Evolutionary conservation across 352 stramenopile species (phyloP).

Genomic region (Elongisporangium senticosum): DNA sequence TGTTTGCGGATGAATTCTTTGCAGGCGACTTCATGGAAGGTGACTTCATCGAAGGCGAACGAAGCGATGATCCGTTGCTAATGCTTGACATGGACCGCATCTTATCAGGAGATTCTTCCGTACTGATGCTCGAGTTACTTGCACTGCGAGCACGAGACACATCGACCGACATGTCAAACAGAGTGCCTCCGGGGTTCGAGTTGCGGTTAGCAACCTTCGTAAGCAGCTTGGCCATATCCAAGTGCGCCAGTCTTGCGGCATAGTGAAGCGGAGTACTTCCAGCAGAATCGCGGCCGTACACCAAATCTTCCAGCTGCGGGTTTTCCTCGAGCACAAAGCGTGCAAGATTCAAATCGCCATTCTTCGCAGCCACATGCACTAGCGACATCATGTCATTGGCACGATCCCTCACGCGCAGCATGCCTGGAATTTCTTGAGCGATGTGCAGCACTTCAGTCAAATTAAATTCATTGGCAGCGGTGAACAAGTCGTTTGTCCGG

Average conservation of each 20-base stretch:
- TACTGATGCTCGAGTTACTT: conserved; percentile 56
- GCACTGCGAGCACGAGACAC: conserved; percentile 45
- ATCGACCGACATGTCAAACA: conserved; percentile 25
- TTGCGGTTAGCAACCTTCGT: conserved; percentile 84
- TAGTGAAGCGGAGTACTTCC: conserved; percentile 86
- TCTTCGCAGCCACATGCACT: conserved; percentile 86
- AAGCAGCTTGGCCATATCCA: conserved; percentile 84
- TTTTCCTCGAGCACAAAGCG: conserved; percentile 82
- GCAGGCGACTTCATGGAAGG: conserved; percentile 18
- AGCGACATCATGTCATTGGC: conserved; percentile 81
- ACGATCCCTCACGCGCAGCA: conserved; percentile 74
- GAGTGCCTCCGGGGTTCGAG: conserved; percentile 39
- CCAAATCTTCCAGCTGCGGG: conserved; percentile 76
- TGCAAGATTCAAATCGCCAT: conserved; percentile 77
- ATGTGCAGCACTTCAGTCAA: conserved; percentile 78
- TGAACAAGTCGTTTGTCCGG: conserved; percentile 69
- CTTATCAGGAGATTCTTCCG: conserved; percentile 38
- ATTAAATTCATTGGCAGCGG: conserved; percentile 70
- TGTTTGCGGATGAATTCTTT: conserved; percentile 1
- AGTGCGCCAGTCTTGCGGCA: conserved; percentile 57
- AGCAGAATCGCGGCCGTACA: conserved; percentile 70
- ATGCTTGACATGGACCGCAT: conserved; percentile 53
- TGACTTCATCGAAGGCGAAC: conserved; percentile 49
- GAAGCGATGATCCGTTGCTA: conserved; percentile 31
- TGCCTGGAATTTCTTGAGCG: conserved; percentile 72